phyloP scores from a whole-genome alignment of 1,139 yeast genomes.

The Suhomyces bribrorum region DNA sequence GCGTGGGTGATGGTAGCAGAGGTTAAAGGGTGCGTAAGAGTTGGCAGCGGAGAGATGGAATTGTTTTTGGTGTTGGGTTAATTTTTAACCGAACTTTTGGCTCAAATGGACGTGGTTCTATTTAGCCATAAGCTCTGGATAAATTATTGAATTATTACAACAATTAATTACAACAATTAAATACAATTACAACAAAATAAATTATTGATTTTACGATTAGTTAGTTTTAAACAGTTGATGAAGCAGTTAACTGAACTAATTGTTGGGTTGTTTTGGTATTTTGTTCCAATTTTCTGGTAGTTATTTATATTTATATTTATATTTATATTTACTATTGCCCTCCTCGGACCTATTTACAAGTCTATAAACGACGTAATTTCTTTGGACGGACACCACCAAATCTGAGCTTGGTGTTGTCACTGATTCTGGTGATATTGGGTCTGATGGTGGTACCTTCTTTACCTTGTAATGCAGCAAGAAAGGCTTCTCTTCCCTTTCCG shows the following conservation, averaged over 20 bases:
- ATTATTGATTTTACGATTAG: too few relatives aligned
- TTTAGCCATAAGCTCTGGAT: too few relatives aligned
- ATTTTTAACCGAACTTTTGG: neutral
- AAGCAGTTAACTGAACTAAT: too few relatives aligned
- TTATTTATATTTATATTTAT: neutral
- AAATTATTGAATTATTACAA: too few relatives aligned
- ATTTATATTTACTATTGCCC: neutral
- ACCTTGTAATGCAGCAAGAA: conserved; percentile 80
- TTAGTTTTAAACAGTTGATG: too few relatives aligned
- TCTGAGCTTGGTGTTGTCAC: conserved; percentile 78
- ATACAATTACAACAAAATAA: too few relatives aligned
- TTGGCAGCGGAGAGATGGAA: neutral
- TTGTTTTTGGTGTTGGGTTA: neutral
- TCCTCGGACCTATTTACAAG: conserved; percentile 4
- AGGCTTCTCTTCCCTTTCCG: conserved; percentile 90
- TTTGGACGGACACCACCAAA: conserved; percentile 94
- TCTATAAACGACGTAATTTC: conserved; percentile 68
- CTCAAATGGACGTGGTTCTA: too few relatives aligned
- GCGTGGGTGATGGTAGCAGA: too few relatives aligned
- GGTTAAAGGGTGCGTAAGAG: too few relatives aligned
- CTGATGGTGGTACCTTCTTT: conserved; percentile 79
- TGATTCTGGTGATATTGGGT: conserved; percentile 62
- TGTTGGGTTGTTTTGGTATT: too few relatives aligned
- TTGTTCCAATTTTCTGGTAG: too few relatives aligned
- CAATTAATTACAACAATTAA: too few relatives aligned